These are phyloP conservation scores for Fusarium pseudoanthophilum DNA, from an alignment of 2,329 filamentous ascomycete genomes.

Conservation along the genomic window DNA sequence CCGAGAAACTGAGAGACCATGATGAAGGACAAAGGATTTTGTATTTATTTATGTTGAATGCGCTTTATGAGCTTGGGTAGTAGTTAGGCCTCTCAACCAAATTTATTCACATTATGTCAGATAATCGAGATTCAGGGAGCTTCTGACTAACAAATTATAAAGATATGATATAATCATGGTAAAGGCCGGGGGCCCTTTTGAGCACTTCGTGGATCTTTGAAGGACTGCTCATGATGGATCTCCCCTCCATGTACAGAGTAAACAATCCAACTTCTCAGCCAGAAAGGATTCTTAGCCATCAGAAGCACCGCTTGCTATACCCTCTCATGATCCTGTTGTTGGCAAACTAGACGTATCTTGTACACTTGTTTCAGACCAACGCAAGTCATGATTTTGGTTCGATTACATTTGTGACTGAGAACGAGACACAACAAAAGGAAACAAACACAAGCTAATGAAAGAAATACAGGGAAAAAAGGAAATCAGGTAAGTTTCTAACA, in stretches of 20 bases:
- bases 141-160: neutral
- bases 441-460: neutral
- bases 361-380: neutral
- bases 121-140: neutral
- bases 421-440: neutral
- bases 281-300: neutral
- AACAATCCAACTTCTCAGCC: neutral
- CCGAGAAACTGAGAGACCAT: neutral
- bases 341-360: neutral
- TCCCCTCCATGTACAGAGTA: neutral
- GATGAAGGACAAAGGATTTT: neutral
- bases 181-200: neutral
- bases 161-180: neutral
- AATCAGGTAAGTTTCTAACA: neutral
- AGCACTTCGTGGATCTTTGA: neutral
- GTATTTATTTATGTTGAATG: neutral
- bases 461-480: neutral
- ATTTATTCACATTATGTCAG: neutral
- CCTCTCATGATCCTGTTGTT: neutral
- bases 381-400: neutral
- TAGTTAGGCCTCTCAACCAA: neutral
- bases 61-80: no score
- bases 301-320: neutral
- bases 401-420: neutral
- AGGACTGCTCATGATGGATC: conserved; percentile 1